Evolutionary conservation across 352 stramenopile genomes (phyloP).

Genomic region (Globisporangium apiculatum): DNA sequence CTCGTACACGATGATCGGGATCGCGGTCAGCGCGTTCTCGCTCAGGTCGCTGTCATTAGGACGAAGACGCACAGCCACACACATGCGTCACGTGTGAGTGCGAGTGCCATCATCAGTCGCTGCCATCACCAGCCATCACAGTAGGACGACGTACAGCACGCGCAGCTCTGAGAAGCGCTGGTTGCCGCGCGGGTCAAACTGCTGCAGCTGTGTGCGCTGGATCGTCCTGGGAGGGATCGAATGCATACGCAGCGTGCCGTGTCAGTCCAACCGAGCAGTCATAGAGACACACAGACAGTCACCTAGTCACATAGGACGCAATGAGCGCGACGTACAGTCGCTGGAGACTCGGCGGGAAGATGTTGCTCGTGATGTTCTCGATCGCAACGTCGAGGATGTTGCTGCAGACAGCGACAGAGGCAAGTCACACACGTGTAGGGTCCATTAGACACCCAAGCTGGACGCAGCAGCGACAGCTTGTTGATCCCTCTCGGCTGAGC

Average conservation of each 20-base stretch:
- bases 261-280: too few relatives aligned
- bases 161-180: conserved; percentile 36
- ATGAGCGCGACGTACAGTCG: conserved; percentile 34
- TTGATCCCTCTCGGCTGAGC: neutral
- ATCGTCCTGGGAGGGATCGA: conserved; percentile 34
- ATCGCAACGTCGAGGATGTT: conserved; percentile 53
- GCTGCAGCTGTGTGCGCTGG: conserved; percentile 41
- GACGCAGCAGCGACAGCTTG: too few relatives aligned
- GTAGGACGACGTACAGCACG: conserved; percentile 35
- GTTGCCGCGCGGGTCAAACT: conserved; percentile 50
- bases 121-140: neutral
- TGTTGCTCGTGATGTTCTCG: conserved; percentile 54
- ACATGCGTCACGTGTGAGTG: neutral
- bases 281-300: neutral
- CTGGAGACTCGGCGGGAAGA: conserved; percentile 50
- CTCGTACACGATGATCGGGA: conserved; percentile 64
- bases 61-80: conserved; percentile 2
- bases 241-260: neutral
- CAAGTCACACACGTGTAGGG: neutral
- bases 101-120: too few relatives aligned
- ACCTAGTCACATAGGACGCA: neutral
- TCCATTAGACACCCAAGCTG: neutral
- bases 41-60: conserved; percentile 39
- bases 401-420: conserved; percentile 9
- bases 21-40: conserved; percentile 54